phyloP scores from a whole-genome alignment of 192 early-diverging fungal genomes.

The Coemansia umbellata region DNA sequence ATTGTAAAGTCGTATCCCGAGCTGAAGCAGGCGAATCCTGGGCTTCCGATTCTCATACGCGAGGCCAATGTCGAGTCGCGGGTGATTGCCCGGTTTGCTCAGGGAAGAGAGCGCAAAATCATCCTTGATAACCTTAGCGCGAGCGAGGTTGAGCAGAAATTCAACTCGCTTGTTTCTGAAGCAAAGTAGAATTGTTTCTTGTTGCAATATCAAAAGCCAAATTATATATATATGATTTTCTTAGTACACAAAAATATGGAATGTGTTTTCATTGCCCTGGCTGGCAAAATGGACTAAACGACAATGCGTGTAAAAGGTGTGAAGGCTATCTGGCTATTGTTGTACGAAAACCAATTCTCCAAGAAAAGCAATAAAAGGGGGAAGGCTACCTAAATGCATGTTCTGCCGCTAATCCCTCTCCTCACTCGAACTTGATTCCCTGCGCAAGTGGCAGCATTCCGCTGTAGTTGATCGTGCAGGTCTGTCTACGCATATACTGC shows the following conservation, averaged over 20 bases:
- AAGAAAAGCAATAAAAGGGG: no score
- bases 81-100: constrained; percentile 84
- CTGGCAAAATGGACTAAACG: no score
- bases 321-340: no score
- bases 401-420: no score
- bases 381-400: no score
- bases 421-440: constrained; percentile 91
- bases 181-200: constrained; percentile 48
- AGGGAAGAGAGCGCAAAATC: constrained; percentile 77
- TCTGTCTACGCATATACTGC: constrained; percentile 81
- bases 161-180: constrained; percentile 60
- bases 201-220: no score
- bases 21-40: constrained; percentile 84
- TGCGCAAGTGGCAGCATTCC: constrained; percentile 87
- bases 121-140: constrained; percentile 69
- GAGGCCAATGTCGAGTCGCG: constrained; percentile 83
- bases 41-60: constrained; percentile 85
- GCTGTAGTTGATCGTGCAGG: constrained; percentile 84
- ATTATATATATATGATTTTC: no score
- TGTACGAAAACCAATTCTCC: no score
- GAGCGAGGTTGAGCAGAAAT: constrained; percentile 66
- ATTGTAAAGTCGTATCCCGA: constrained; percentile 73
- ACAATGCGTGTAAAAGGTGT: no score
- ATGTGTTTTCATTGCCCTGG: no score
- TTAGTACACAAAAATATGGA: no score